Evolutionary conservation across 768 basidiomycete genomes (phyloP), one percentile per base, ranked within the genome.

Genomic region (Suillus sp.): DNA sequence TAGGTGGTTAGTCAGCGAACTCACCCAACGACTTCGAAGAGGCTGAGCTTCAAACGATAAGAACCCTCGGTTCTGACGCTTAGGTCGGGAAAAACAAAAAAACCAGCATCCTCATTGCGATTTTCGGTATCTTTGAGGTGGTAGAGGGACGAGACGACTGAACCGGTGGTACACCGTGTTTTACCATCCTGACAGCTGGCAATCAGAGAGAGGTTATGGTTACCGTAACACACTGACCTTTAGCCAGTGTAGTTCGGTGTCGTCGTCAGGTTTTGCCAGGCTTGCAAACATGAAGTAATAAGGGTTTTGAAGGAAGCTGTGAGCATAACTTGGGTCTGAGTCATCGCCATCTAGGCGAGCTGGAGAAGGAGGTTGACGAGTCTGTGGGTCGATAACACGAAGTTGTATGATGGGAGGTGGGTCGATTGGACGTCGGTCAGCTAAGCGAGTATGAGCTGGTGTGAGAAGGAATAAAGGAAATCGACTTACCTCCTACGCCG

Each of bases 361-460:
- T 0, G 72, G 64, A 11, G 67, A 66, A 13, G 75, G 75, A 0
- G 72, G 74, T 30, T 72, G 72, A 34, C 73, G 78, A 37, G 75
- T 71, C 32, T 78, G 69, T 10, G 86, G 88, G 77, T 95, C 91
- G 68, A 93, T 81, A 61, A 97, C 92, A 61, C 91, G 88, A 9
- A 98, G 86, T 75, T 96, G 94, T n/a, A 98, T 88, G 78, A 98
- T 95, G 20, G 96, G 95, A 1, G 95, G 95, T 0, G 96, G 96
- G 80, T 98, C 95, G 72, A 98, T 95, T 2, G 96, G 95, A 42
- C 95, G 84, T n/a, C 95, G 85, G 83, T 96, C 96, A 61, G 93
- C 95, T 91, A 78, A 59, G 62, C 61, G 62, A 38, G 56, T 18
- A 60, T 34, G 22, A 11, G 34, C 11, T 53, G 42, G 40, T n/a